Conservation (phyloP, 2,329 filamentous ascomycete genomes). For the Aspergillus fructus region DNA sequence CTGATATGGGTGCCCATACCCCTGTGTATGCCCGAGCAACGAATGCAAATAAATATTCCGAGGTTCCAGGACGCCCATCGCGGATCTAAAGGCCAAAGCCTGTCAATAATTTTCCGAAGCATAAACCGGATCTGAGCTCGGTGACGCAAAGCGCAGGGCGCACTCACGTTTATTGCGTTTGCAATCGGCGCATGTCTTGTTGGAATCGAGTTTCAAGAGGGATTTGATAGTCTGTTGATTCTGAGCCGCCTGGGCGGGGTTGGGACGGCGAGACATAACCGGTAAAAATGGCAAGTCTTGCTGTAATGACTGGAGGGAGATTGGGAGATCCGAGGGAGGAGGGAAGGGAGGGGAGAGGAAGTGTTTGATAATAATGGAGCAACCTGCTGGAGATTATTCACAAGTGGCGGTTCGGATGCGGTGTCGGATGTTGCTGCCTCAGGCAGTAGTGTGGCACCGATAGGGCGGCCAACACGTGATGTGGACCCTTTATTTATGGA, state of each 20-base stretch:
- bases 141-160: neutral
- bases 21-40: constrained; percentile 96
- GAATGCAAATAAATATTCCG: constrained; percentile 95
- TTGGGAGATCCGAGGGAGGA: neutral
- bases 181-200: constrained; percentile 97
- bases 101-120: constrained; percentile 17
- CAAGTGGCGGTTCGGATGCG: constrained; percentile 29
- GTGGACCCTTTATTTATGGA: constrained; percentile 14
- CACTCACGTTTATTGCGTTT: constrained; percentile 93
- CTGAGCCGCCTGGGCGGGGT: constrained; percentile 83
- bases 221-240: constrained; percentile 94
- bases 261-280: constrained; percentile 53
- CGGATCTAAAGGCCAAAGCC: constrained; percentile 63
- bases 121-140: neutral
- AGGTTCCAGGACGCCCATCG: constrained; percentile 99
- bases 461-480: constrained; percentile 24
- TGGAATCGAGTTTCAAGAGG: constrained; percentile 87
- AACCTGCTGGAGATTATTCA: constrained; percentile 19
- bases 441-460: constrained; percentile 18
- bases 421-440: constrained; percentile 23
- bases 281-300: constrained; percentile 9
- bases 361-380: constrained; percentile 14
- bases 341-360: constrained; percentile 3
- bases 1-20: constrained; percentile 99
- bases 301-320: constrained; percentile 7